phyloP scores from a whole-genome alignment of 1,284 basidiomycete genomes.

The Mycena citricolor region DNA sequence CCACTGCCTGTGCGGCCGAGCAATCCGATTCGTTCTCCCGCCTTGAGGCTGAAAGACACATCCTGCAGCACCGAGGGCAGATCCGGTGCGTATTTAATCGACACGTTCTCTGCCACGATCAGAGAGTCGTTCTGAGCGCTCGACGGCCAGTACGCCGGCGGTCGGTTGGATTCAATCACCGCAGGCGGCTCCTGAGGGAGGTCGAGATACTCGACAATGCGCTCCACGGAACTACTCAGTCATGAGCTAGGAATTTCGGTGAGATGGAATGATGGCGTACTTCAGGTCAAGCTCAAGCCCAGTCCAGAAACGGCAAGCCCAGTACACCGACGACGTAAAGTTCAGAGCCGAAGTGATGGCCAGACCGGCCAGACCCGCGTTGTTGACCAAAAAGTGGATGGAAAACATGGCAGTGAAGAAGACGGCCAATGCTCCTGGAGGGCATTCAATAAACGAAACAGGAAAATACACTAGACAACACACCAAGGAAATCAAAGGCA shows the following conservation, averaged over 20 bases:
- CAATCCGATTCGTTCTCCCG: slow-evolving; percentile 70
- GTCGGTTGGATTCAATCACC: slow-evolving; percentile 51
- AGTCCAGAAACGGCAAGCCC: slow-evolving; percentile 42
- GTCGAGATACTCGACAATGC: slow-evolving; percentile 75
- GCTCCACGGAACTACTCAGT: slow-evolving; percentile 60
- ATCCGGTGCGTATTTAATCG: slow-evolving; percentile 73
- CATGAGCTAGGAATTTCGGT: background rate
- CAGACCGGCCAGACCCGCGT: slow-evolving; percentile 70
- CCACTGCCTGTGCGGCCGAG: slow-evolving; percentile 76
- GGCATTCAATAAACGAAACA: slow-evolving; percentile 61
- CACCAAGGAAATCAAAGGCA: slow-evolving; percentile 17
- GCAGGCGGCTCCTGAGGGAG: slow-evolving; percentile 74
- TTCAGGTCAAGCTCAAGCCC: slow-evolving; percentile 50
- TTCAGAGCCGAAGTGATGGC: slow-evolving; percentile 12
- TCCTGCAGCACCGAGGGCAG: slow-evolving; percentile 76
- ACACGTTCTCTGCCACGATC: slow-evolving; percentile 59
- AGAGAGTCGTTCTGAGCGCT: slow-evolving; percentile 38
- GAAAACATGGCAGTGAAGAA: slow-evolving; percentile 65
- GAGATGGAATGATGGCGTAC: slow-evolving; percentile 29
- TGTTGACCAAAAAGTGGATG: slow-evolving; percentile 41
- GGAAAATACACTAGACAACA: background rate
- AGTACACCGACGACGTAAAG: slow-evolving; percentile 42
- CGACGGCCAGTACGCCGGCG: slow-evolving; percentile 77
- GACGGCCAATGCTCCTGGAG: slow-evolving; percentile 45
- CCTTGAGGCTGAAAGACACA: slow-evolving; percentile 65